Conservation (phyloP, 108 stramenopile genomes). For the Pseudonitzschia multiseries region DNA sequence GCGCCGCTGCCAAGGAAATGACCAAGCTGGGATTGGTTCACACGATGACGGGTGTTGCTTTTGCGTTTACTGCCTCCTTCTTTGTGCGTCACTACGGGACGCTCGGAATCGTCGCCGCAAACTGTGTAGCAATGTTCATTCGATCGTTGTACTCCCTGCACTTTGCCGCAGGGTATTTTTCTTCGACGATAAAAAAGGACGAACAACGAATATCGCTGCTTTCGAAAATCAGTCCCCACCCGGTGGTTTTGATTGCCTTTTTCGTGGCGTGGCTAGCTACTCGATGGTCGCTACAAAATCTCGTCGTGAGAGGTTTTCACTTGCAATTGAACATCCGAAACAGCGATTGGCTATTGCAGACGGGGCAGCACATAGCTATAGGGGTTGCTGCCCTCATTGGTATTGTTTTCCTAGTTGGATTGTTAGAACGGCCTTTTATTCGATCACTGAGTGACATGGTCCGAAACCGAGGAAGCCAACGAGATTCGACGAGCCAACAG, state of each 20-base stretch:
- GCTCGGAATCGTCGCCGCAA: conserved; percentile 73
- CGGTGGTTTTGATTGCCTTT: conserved; percentile 51
- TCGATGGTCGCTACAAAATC: conserved; percentile 25
- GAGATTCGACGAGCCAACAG: neutral
- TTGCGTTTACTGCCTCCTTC: conserved; percentile 61
- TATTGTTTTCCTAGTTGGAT: conserved; percentile 25
- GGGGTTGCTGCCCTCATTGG: conserved; percentile 48
- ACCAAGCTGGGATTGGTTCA: conserved; percentile 63
- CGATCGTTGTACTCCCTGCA: conserved; percentile 67
- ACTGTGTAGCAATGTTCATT: conserved; percentile 73
- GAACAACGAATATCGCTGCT: conserved; percentile 24
- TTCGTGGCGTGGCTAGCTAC: conserved; percentile 41
- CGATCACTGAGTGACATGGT: conserved; percentile 35
- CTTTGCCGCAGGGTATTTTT: conserved; percentile 67
- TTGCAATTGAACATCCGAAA: conserved; percentile 26
- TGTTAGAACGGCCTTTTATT: conserved; percentile 48
- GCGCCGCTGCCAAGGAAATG: conserved; percentile 53
- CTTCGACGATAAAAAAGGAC: conserved; percentile 10
- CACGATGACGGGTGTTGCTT: conserved; percentile 62
- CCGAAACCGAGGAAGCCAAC: conserved; percentile 9
- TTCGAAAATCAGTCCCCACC: conserved; percentile 51
- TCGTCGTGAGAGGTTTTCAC: conserved; percentile 29
- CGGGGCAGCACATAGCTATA: conserved; percentile 52
- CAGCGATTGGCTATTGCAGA: conserved; percentile 53
- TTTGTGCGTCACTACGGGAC: conserved; percentile 59